Evolutionary conservation across 805 yeast species (phyloP).

Genomic region (Nakazawaea sp.): DNA sequence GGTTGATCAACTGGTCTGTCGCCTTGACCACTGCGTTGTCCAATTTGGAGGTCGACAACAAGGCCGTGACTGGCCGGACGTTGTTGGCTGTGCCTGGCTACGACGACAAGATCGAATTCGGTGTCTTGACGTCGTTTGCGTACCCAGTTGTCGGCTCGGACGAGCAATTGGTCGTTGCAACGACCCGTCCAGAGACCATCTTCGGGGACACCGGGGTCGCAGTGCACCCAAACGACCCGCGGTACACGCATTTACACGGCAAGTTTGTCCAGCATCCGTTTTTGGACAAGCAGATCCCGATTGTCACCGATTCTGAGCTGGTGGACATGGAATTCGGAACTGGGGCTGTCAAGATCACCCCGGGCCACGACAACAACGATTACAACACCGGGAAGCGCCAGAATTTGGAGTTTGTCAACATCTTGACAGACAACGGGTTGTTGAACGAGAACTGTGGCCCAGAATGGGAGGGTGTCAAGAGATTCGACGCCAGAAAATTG

Average conservation of each 20-base stretch:
- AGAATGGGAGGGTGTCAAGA: constrained; percentile 82
- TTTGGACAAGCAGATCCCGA: constrained; percentile 77
- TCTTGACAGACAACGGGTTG: constrained; percentile 86
- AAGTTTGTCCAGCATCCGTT: constrained; percentile 89
- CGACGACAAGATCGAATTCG: constrained; percentile 86
- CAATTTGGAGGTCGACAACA: constrained; percentile 92
- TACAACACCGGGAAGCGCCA: constrained; percentile 94
- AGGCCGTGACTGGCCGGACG: constrained; percentile 80
- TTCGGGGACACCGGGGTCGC: constrained; percentile 99
- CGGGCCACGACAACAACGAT: constrained; percentile 98
- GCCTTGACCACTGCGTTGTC: constrained; percentile 92
- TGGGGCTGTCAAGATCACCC: constrained; percentile 99
- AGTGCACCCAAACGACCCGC: constrained; percentile 89
- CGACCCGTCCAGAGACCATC: constrained; percentile 97
- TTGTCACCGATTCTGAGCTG: constrained; percentile 83
- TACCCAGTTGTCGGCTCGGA: constrained; percentile 81
- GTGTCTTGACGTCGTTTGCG: constrained; percentile 93
- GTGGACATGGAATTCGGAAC: constrained; percentile 99
- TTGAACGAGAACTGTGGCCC: constrained; percentile 86
- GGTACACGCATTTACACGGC: constrained; percentile 94
- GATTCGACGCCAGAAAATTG: constrained; percentile 86
- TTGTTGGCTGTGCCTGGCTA: constrained; percentile 82
- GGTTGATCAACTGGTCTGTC: constrained; percentile 96
- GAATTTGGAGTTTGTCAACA: constrained; percentile 79
- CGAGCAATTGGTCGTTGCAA: constrained; percentile 87